Evolutionary conservation across 352 stramenopile genomes (phyloP).

Genomic region (Saprolegnia diclina): DNA sequence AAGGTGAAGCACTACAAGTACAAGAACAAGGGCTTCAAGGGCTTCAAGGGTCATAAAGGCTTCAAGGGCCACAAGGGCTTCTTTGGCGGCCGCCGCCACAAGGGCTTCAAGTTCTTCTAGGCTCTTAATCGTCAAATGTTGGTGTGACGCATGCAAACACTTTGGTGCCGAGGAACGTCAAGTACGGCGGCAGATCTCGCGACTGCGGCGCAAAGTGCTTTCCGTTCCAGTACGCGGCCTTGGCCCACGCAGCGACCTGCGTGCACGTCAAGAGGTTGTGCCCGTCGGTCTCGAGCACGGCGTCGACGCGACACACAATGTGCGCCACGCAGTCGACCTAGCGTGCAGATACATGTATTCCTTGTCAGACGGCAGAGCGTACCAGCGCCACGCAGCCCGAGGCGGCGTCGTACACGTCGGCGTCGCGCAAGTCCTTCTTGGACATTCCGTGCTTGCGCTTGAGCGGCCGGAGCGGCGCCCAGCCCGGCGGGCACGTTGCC

Average conservation of each 20-base stretch:
- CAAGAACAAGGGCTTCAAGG: constrained; percentile 27
- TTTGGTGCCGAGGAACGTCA: constrained; percentile 83
- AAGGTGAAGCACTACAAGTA: constrained; percentile 16
- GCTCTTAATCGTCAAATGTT: constrained; percentile 6
- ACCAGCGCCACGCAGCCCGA: constrained; percentile 63
- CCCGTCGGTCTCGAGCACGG: constrained; percentile 54
- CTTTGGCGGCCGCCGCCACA: neutral
- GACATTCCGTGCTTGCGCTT: neutral
- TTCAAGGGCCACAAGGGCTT: constrained; percentile 24
- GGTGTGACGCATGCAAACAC: constrained; percentile 54
- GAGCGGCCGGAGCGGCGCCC: neutral
- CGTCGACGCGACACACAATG: constrained; percentile 60
- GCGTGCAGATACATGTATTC: constrained; percentile 25
- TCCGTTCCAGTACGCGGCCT: constrained; percentile 69
- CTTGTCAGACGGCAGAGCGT: constrained; percentile 36
- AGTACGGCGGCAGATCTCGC: constrained; percentile 35
- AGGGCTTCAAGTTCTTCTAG: constrained; percentile 19
- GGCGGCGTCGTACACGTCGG: constrained; percentile 33
- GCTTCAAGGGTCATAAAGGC: constrained; percentile 3
- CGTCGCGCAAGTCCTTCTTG: constrained; percentile 24
- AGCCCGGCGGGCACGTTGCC: constrained; percentile 40
- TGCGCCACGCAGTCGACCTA: constrained; percentile 59
- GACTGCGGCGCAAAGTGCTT: constrained; percentile 61
- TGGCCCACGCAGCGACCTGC: constrained; percentile 54
- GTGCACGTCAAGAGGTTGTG: constrained; percentile 65